Conservation (phyloP, 2,329 filamentous ascomycete species). For the Bertia moriformis region DNA sequence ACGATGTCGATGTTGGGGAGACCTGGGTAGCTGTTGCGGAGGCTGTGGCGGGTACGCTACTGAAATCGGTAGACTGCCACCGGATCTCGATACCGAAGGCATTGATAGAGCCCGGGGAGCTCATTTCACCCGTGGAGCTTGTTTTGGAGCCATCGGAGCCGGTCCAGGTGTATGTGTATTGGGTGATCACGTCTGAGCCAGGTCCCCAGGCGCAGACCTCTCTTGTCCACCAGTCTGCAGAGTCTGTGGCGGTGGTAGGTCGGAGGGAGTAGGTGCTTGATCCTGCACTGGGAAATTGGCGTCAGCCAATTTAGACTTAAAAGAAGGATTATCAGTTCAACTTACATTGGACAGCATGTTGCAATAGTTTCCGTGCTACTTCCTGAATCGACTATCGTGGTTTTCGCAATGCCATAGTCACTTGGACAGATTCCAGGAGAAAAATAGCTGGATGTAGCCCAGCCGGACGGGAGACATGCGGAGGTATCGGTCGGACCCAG, state of each 20-base stretch:
- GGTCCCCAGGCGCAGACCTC: background rate
- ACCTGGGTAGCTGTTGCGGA: background rate
- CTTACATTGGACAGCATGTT: background rate
- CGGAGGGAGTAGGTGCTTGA: background rate
- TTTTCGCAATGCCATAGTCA: background rate
- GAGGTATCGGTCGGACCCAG: background rate
- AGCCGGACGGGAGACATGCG: background rate
- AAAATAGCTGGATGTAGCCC: background rate
- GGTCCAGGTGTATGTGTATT: background rate
- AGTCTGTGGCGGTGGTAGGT: background rate
- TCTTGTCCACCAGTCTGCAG: background rate
- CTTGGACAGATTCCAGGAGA: background rate
- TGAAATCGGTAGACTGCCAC: background rate
- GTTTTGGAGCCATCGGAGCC: background rate
- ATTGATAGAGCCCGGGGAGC: background rate
- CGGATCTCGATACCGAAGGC: background rate
- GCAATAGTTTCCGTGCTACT: background rate
- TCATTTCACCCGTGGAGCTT: background rate
- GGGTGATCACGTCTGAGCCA: background rate
- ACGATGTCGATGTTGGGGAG: background rate
- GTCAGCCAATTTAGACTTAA: background rate
- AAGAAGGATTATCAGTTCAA: background rate
- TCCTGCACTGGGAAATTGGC: background rate
- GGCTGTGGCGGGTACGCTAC: background rate
- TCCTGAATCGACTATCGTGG: background rate